Evolutionary conservation across 2,329 filamentous ascomycete genomes (phyloP), one percentile per base, ranked within the genome.

Genomic region (Hymenoscyphus fructigenus): DNA sequence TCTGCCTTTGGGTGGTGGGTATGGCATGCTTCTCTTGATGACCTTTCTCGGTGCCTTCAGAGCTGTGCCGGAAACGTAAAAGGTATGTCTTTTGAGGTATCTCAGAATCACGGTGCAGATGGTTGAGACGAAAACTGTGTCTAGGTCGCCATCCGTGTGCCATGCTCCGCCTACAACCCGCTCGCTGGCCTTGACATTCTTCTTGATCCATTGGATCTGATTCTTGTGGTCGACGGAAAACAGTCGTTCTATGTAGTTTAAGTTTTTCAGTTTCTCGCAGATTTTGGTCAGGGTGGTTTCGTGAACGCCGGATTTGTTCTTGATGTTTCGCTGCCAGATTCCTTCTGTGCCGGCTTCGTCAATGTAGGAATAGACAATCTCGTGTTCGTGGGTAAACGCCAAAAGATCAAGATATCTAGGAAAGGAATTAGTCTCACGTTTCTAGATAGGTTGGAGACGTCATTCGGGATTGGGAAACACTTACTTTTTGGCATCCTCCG

Each of bases 141-240:
- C 95, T 14, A 98, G 84, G 69, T 93, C 91, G 61, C 92, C 91
- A 68, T 97, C 93, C 7, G 91, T 93, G 77, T 95, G 97, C 92
- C 94, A 99, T 9, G 92, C 91, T 1, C 95, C 95, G 58, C 95
- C 95, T 0, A 93, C 96, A 57, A 96, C 91, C 67, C 95, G 91
- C 67, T 97, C 93, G 62, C 90, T 92, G 0, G 95, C 94, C 12
- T 88, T 87, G 66, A 99, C 85, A 68, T 89, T 89, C 62, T 89
- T 87, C 74, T 97, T 89, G 84, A 99, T 96, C 83, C 95, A 99
- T 85, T 96, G 97, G 79, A 96, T 97, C 76, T 95, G 91, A 70
- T 89, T 91, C 32, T 92, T 92, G 75, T 91, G 89, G 79, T 96
- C 93, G 78, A 96, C 93, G 77, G 90, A 95, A 77, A 99, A 93